A percentile compares a stretch with the other conserved stretches of the same genome.
Conservation (phyloP, 306 rosid genomes). For the Prinsepia uniflora region DNA sequence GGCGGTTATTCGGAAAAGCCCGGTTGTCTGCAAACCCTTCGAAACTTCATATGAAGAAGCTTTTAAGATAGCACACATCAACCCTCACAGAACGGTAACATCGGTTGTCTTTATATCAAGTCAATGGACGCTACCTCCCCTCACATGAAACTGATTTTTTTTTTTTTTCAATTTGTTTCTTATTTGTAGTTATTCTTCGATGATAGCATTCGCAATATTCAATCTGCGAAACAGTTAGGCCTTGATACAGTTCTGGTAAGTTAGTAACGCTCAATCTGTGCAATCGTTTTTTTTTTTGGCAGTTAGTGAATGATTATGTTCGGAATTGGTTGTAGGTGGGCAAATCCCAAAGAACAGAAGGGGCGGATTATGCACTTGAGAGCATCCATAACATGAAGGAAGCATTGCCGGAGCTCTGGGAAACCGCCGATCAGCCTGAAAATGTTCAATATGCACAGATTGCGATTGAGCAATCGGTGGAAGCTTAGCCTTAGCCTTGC, state of each 20-base stretch:
- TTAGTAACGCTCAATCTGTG: background rate
- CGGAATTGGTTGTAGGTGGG: slow-evolving; percentile 54
- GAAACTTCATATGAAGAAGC: slow-evolving; percentile 57
- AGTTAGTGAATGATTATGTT: background rate
- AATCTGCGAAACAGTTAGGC: slow-evolving; percentile 54
- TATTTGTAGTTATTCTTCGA: slow-evolving; percentile 72
- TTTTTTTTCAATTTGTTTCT: background rate
- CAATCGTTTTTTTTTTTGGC: background rate
- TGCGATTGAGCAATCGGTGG: slow-evolving; percentile 60
- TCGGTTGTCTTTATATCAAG: background rate
- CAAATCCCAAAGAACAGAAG: slow-evolving; percentile 37
- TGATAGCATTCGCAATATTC: slow-evolving; percentile 61
- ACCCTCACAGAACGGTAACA: slow-evolving; percentile 73
- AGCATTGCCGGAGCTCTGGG: slow-evolving; percentile 91
- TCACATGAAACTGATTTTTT: background rate
- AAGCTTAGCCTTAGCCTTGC: slow-evolving; percentile 42
- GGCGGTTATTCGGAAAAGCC: slow-evolving; percentile 46
- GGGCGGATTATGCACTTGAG: slow-evolving; percentile 74
- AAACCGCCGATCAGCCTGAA: slow-evolving; percentile 39
- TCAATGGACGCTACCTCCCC: too few relatives aligned
- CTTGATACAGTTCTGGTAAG: slow-evolving; percentile 73
- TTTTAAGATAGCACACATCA: slow-evolving; percentile 58
- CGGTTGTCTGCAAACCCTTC: slow-evolving; percentile 79
- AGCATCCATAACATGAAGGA: slow-evolving; percentile 84
- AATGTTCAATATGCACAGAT: slow-evolving; percentile 33